These are phyloP conservation scores for Volvox reticuliferus DNA, from an alignment of 139 green algal species.

Conservation along the genomic window DNA sequence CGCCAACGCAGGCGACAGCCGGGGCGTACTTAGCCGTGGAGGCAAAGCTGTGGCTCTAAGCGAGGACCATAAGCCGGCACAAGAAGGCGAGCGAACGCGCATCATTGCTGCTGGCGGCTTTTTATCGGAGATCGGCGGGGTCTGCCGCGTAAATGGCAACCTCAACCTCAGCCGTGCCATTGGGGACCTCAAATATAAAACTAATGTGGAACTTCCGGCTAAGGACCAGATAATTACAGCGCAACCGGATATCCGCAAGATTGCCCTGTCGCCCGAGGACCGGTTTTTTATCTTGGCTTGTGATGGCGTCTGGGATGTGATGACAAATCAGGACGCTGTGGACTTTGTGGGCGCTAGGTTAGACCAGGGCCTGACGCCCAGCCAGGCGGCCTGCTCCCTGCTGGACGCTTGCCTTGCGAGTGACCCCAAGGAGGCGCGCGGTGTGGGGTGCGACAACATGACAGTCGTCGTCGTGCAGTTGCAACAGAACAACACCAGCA, in stretches of 20 bases:
- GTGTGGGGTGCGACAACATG: constrained; percentile 95
- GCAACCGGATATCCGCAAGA: constrained; percentile 66
- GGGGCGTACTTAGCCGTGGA: constrained; percentile 83
- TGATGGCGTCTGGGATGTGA: constrained; percentile 95
- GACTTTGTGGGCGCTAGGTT: constrained; percentile 86
- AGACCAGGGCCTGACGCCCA: constrained; percentile 58
- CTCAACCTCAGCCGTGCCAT: constrained; percentile 96
- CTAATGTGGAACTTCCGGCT: constrained; percentile 60
- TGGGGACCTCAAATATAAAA: constrained; percentile 97
- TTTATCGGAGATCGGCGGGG: constrained; percentile 61
- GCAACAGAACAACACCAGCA: constrained; percentile 23
- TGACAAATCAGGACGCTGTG: constrained; percentile 91
- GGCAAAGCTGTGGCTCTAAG: constrained; percentile 79
- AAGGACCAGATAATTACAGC: constrained; percentile 79
- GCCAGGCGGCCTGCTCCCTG: constrained; percentile 76
- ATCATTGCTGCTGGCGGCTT: constrained; percentile 88
- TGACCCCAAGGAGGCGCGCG: constrained; percentile 86
- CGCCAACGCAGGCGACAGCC: constrained; percentile 92
- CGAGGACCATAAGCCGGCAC: constrained; percentile 90
- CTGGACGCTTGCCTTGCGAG: constrained; percentile 91
- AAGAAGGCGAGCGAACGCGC: constrained; percentile 79
- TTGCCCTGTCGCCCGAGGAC: constrained; percentile 76
- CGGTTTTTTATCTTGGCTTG: constrained; percentile 94
- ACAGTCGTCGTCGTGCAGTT: constrained; percentile 74
- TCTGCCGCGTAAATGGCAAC: constrained; percentile 92